These are phyloP conservation scores for Xylariaceae sp. DNA, from an alignment of 2,329 filamentous ascomycete species.

Conservation along the genomic window DNA sequence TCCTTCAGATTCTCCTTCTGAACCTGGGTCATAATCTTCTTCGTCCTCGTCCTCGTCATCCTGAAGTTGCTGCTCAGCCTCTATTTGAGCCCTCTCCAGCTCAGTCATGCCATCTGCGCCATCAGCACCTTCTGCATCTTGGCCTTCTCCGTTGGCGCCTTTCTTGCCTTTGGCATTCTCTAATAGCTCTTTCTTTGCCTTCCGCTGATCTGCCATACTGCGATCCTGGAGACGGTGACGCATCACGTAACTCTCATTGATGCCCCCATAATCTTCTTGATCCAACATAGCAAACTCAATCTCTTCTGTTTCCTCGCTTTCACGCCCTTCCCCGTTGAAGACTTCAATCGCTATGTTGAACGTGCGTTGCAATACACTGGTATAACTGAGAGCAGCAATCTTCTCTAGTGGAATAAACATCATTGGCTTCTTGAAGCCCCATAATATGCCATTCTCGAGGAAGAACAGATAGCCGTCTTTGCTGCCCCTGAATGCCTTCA, in stretches of 20 bases:
- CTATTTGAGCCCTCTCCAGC: slow-evolving; percentile 44
- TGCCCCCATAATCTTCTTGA: slow-evolving; percentile 61
- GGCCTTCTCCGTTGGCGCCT: slow-evolving; percentile 33
- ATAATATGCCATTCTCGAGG: slow-evolving; percentile 61
- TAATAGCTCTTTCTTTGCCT: slow-evolving; percentile 58
- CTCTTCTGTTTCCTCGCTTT: slow-evolving; percentile 50
- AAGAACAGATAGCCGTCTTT: slow-evolving; percentile 69
- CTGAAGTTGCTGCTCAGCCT: slow-evolving; percentile 49
- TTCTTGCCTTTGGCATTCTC: slow-evolving; percentile 52
- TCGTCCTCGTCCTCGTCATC: slow-evolving; percentile 62
- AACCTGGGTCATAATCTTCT: slow-evolving; percentile 63
- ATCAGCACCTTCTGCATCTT: slow-evolving; percentile 40
- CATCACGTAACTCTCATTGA: slow-evolving; percentile 59
- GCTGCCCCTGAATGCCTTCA: slow-evolving; percentile 62
- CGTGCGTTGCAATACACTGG: slow-evolving; percentile 62
- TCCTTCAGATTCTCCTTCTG: slow-evolving; percentile 55
- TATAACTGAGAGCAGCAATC: slow-evolving; percentile 62
- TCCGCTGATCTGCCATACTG: slow-evolving; percentile 64
- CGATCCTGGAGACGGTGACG: slow-evolving; percentile 59
- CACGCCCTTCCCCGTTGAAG: slow-evolving; percentile 35
- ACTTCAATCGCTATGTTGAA: slow-evolving; percentile 65
- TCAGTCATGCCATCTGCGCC: slow-evolving; percentile 44
- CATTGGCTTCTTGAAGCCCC: slow-evolving; percentile 67
- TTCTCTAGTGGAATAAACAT: slow-evolving; percentile 59
- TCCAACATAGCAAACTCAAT: slow-evolving; percentile 67